phyloP scores from a whole-genome alignment of 108 stramenopile species.

The Pseudonitzschia multistriata region DNA sequence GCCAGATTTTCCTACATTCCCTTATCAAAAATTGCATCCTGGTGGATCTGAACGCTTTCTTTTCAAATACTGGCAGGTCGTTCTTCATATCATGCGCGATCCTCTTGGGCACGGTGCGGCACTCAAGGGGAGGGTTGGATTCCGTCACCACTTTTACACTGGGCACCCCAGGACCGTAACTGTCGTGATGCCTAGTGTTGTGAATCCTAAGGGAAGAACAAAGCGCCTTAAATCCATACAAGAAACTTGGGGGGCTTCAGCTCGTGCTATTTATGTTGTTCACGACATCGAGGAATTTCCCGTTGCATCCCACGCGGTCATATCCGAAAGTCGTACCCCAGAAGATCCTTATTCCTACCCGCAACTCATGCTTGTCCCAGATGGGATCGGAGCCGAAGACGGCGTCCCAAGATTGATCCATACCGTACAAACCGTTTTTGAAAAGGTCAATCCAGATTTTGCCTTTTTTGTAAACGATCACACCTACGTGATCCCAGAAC shows the following conservation, averaged over 20 bases:
- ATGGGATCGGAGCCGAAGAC: slow-evolving; percentile 55
- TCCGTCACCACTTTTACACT: slow-evolving; percentile 52
- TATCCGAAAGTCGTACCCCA: slow-evolving; percentile 36
- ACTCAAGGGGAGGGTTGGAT: slow-evolving; percentile 34
- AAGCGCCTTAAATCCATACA: slow-evolving; percentile 65
- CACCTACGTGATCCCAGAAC: slow-evolving; percentile 82
- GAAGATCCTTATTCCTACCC: slow-evolving; percentile 58
- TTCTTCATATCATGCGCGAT: slow-evolving; percentile 45
- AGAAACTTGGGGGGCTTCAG: slow-evolving; percentile 76
- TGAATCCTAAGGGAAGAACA: slow-evolving; percentile 63
- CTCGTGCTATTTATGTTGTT: slow-evolving; percentile 72
- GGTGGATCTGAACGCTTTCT: not conserved
- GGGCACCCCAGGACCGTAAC: slow-evolving; percentile 67
- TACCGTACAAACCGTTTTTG: slow-evolving; percentile 61
- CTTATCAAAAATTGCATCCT: too few species aligned
- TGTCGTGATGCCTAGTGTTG: slow-evolving; percentile 75
- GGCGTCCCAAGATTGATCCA: slow-evolving; percentile 69
- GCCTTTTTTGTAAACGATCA: slow-evolving; percentile 92
- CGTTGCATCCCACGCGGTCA: slow-evolving; percentile 41
- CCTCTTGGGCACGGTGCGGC: slow-evolving; percentile 33
- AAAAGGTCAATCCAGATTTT: slow-evolving; percentile 77
- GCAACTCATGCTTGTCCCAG: slow-evolving; percentile 63
- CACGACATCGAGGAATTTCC: slow-evolving; percentile 65
- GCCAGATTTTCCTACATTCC: too few species aligned
- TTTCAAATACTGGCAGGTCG: slow-evolving; percentile 7